phyloP scores from a whole-genome alignment of 257 asterid genomes.

The Galeopsis tetrahit region DNA sequence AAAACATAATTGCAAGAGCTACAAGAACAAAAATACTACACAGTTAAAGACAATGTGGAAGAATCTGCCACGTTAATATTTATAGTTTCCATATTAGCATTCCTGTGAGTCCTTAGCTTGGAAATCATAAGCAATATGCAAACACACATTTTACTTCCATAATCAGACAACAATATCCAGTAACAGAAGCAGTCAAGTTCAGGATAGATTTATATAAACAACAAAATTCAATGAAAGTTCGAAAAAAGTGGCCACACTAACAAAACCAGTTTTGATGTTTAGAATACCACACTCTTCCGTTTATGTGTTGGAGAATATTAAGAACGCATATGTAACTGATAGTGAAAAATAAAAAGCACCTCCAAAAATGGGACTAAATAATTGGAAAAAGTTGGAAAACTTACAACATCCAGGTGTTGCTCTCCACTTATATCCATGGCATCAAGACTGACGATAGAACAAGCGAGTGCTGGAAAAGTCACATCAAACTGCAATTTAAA shows the following conservation, averaged over 20 bases:
- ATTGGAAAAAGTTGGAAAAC: conserved; percentile 38
- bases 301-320: conserved; percentile 4
- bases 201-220: conserved; percentile 7
- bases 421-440: conserved; percentile 99
- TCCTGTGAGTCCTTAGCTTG: not conserved
- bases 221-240: conserved; percentile 16
- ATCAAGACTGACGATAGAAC: conserved; percentile 92
- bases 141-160: not conserved
- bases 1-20: conserved; percentile 37
- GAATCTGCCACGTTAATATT: conserved; percentile 6
- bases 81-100: conserved; percentile 6
- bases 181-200: not conserved
- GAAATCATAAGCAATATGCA: conserved; percentile 18
- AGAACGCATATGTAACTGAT: conserved; percentile 5
- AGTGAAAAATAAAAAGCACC: conserved; percentile 8
- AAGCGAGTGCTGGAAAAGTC: conserved; percentile 95
- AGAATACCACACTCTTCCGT: conserved; percentile 17
- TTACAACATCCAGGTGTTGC: conserved; percentile 96
- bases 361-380: conserved; percentile 19
- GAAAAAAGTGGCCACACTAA: conserved; percentile 2
- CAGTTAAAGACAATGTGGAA: conserved; percentile 12
- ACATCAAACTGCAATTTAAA: conserved; percentile 90
- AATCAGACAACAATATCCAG: not conserved
- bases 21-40: not conserved
- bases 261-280: conserved; percentile 3